These are phyloP conservation scores for Bjerkandera adusta DNA, from an alignment of 1,284 basidiomycete species.

Conservation along the genomic window DNA sequence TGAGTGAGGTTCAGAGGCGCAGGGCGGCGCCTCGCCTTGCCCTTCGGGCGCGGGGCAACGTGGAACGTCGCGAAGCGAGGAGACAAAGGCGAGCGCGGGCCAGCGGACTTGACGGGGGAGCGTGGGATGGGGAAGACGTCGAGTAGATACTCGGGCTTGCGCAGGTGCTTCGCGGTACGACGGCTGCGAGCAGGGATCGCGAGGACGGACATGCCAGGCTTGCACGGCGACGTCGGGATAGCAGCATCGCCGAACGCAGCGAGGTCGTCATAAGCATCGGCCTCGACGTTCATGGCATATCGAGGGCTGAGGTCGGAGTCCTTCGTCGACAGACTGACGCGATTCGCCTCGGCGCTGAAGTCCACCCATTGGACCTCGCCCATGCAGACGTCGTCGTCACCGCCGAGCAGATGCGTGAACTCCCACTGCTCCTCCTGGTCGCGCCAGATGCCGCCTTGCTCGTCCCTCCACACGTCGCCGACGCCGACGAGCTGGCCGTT, in stretches of 20 bases:
- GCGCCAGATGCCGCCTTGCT: constrained; percentile 60
- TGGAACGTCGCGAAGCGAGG: constrained; percentile 9
- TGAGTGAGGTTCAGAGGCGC: constrained; percentile 29
- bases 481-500: constrained; percentile 37
- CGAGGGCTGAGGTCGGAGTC: constrained; percentile 53
- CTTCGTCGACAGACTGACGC: constrained; percentile 42
- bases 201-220: constrained; percentile 31
- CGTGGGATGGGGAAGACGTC: constrained; percentile 29
- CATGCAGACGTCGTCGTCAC: constrained; percentile 23
- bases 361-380: constrained; percentile 29
- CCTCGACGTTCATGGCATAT: constrained; percentile 43
- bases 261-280: constrained; percentile 35
- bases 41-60: constrained; percentile 10
- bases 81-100: neutral
- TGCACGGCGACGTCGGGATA: constrained; percentile 22
- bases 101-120: constrained; percentile 8
- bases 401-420: constrained; percentile 54
- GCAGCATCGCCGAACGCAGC: constrained; percentile 28
- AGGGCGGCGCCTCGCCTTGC: constrained; percentile 26
- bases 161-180: constrained; percentile 31
- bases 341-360: constrained; percentile 19
- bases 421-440: constrained; percentile 71
- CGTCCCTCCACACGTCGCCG: constrained; percentile 55
- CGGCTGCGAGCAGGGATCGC: constrained; percentile 31
- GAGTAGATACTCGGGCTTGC: constrained; percentile 32